phyloP scores from a whole-genome alignment of 306 rosid genomes.

The Carpinus viminea region DNA sequence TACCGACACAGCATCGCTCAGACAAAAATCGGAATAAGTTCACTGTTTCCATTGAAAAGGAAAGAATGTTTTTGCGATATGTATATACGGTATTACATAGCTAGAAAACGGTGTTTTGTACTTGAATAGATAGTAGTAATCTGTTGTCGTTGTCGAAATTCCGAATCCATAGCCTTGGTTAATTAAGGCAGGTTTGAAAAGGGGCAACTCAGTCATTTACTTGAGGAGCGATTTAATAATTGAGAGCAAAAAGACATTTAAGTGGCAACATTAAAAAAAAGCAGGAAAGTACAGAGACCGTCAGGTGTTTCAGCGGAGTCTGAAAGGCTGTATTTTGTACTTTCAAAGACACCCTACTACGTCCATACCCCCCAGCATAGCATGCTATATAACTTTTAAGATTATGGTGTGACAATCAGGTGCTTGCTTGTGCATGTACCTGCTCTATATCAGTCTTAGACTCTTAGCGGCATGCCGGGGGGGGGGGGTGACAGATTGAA shows the following conservation, averaged over 20 bases:
- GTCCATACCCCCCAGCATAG: neutral
- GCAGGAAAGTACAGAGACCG: slow-evolving; percentile 23
- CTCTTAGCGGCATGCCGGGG: neutral
- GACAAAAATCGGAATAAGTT: neutral
- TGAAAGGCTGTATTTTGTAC: slow-evolving; percentile 34
- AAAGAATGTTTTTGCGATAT: neutral
- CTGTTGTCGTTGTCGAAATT: neutral
- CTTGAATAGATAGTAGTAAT: neutral
- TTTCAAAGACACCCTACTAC: slow-evolving; percentile 8
- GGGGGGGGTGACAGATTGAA: neutral
- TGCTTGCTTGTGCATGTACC: slow-evolving; percentile 1
- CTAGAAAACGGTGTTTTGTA: neutral
- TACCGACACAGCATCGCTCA: neutral
- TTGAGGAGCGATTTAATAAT: neutral
- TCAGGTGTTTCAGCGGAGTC: slow-evolving; percentile 31
- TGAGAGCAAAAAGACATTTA: neutral
- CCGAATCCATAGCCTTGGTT: neutral
- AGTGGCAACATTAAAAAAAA: neutral
- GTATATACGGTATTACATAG: too few relatives aligned
- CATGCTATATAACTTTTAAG: neutral
- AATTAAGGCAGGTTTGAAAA: neutral
- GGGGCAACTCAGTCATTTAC: neutral
- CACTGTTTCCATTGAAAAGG: neutral
- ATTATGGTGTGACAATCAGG: slow-evolving; percentile 12
- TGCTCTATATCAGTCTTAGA: neutral